Evolutionary conservation across 768 basidiomycete species (phyloP).

Genomic region (Fistulinella prunicolor): DNA sequence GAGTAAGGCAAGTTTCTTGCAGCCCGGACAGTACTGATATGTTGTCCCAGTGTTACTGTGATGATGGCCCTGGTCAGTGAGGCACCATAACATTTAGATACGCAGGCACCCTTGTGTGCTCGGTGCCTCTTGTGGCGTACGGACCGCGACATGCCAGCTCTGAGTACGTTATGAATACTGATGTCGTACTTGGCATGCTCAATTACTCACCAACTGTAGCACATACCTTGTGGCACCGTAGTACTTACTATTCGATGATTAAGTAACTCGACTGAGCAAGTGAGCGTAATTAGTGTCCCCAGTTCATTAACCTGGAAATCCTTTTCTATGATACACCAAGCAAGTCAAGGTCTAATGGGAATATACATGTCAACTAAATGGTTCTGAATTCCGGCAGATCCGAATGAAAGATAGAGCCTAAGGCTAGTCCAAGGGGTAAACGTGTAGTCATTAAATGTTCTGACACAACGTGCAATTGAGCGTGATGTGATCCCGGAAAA

Average conservation of each 20-base stretch:
- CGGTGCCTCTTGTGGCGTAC: too few relatives aligned
- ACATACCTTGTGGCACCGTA: too few relatives aligned
- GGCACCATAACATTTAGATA: conserved; percentile 36
- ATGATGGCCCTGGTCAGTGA: conserved; percentile 68
- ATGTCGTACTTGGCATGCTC: too few relatives aligned
- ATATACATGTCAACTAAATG: conserved; percentile 28
- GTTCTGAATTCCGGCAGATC: conserved; percentile 20
- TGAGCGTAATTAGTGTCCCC: background rate
- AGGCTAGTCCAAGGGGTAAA: conserved; percentile 11
- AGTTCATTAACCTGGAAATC: conserved; percentile 14
- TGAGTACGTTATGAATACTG: too few relatives aligned
- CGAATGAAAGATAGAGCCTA: conserved; percentile 5
- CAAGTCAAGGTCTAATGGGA: conserved; percentile 15
- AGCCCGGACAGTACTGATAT: conserved; percentile 10
- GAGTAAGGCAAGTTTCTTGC: conserved; percentile 51
- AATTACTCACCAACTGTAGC: too few relatives aligned
- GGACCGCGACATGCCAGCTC: too few relatives aligned
- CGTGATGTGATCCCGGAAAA: conserved; percentile 79
- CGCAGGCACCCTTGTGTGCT: too few relatives aligned
- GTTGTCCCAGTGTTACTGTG: conserved; percentile 57
- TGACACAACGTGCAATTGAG: conserved; percentile 82
- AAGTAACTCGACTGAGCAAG: too few relatives aligned
- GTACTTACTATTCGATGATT: too few relatives aligned
- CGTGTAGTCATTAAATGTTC: conserved; percentile 65
- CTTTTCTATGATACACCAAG: conserved; percentile 31